phyloP scores from a whole-genome alignment of 176 grass and related monocot species.

The Metroxylon sagu region DNA sequence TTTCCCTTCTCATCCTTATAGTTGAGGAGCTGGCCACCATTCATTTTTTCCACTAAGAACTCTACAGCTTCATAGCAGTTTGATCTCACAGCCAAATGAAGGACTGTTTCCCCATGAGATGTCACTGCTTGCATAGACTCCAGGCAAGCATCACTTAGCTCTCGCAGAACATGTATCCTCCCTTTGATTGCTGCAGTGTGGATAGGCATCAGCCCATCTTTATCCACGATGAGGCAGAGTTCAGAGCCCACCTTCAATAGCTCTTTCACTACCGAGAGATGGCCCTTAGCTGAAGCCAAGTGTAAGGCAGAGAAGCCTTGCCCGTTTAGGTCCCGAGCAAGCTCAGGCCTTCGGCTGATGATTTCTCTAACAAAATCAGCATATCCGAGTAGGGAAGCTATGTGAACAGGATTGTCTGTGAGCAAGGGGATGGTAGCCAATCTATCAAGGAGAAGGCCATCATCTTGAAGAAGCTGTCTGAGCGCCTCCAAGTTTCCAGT shows the following conservation, averaged over 20 bases:
- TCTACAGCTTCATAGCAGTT: not conserved
- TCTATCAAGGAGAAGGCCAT: constrained; percentile 13
- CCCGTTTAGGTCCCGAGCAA: not conserved
- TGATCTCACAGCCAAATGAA: constrained; percentile 5
- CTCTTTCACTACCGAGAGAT: constrained; percentile 10
- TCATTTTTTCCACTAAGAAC: not conserved
- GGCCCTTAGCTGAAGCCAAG: constrained; percentile 12
- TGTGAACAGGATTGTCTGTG: constrained; percentile 15
- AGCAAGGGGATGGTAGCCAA: not conserved
- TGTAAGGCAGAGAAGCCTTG: constrained; percentile 16
- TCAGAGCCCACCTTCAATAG: constrained; percentile 6
- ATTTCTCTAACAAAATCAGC: constrained; percentile 5
- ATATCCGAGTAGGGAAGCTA: constrained; percentile 10
- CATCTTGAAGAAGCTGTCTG: constrained; percentile 6
- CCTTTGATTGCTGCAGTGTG: constrained; percentile 9
- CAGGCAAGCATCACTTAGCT: not conserved
- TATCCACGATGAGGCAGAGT: constrained; percentile 6
- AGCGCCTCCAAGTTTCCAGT: constrained; percentile 10
- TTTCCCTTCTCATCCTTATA: not conserved
- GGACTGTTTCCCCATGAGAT: not conserved
- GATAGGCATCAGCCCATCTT: constrained; percentile 11
- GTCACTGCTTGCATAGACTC: not conserved
- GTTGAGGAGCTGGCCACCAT: not conserved
- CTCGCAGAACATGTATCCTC: not conserved
- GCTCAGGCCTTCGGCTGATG: not conserved